Percentiles rank a stretch among this genome's conserved stretches.
Conservation (phyloP, 768 basidiomycete genomes). For the Dioszegia crocea region DNA sequence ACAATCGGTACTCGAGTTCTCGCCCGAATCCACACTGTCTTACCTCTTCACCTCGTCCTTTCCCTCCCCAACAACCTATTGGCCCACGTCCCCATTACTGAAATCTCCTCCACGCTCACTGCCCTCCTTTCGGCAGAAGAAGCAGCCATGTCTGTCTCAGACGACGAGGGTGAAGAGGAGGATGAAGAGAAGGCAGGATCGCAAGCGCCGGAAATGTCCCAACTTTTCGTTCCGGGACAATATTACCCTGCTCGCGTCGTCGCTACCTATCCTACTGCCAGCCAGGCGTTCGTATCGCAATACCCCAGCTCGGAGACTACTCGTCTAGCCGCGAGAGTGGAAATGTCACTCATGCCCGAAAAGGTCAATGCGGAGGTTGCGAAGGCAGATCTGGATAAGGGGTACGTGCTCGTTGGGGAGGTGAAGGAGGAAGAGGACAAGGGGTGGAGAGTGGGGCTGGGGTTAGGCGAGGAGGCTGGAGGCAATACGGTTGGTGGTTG, state of each 20-base stretch:
- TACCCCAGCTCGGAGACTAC: slow-evolving; percentile 46
- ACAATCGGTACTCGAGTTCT: slow-evolving; percentile 78
- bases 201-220: slow-evolving; percentile 61
- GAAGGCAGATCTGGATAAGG: slow-evolving; percentile 65
- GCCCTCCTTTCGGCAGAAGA: slow-evolving; percentile 63
- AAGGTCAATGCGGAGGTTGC: slow-evolving; percentile 76
- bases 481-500: slow-evolving; percentile 68
- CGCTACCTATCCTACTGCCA: slow-evolving; percentile 64
- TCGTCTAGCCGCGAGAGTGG: slow-evolving; percentile 55
- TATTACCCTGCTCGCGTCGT: slow-evolving; percentile 76
- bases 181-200: slow-evolving; percentile 38
- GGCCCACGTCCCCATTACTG: slow-evolving; percentile 90
- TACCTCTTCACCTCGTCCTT: slow-evolving; percentile 81
- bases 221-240: slow-evolving; percentile 78
- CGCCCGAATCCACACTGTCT: slow-evolving; percentile 77
- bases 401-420: slow-evolving; percentile 58
- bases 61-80: slow-evolving; percentile 94
- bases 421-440: slow-evolving; percentile 88
- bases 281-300: slow-evolving; percentile 47
- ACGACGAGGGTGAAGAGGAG: slow-evolving; percentile 56
- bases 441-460: slow-evolving; percentile 85
- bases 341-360: slow-evolving; percentile 76
- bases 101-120: slow-evolving; percentile 77
- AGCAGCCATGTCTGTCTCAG: slow-evolving; percentile 51
- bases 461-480: slow-evolving; percentile 54